Base-by-base conservation (phyloP, 106 monocot species). In the Platanthera guangdongensis region DNA sequence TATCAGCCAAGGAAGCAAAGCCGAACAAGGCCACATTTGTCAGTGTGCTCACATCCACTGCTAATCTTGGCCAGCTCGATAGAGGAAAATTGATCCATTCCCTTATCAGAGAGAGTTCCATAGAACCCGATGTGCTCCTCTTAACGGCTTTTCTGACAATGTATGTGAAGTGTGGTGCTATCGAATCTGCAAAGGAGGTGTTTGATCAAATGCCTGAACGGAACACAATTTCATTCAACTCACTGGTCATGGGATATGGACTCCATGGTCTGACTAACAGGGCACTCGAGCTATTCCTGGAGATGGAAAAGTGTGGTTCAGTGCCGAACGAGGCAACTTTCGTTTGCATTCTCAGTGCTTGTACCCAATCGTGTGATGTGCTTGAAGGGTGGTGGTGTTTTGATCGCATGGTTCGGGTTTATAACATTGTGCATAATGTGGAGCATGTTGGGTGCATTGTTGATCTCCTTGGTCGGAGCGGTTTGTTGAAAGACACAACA, bases 361-460 rank as follows among this genome's bases (percentile, higher is more conserved):
- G 91, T 48, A 71, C 82, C 57, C 94, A 89, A 32, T 63, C 22
- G 8, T 82, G 87, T 1, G 72, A 85, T 75, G 83, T 94, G 13
- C 54, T 85, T 25, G 90, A 90, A 79, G 94, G 91, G 0, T 91
- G 81, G 83, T 88, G 90, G 90, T 86, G 81, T 68, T 94, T 94
- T 52, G 70, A 85, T 50, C 75, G 68, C 22, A 94, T 94, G 94
- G 30, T 84, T n/a, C 75, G 80, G 4, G 16, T 57, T 12, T 82
- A 91, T 46, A 57, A 50, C 7, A 80, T 94, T 13, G 80, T 79
- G n/a, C 94, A 91, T 0, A 81, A 70, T 63, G 83, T 81, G 9
- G 85, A 88, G 46, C 94, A 94, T 68, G 82, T 87, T 71, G 90
- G 90, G 22, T 94, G 94, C 51, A 82, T 90, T 87, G 71, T 94